Base-by-base conservation (phyloP, 2,329 filamentous ascomycete genomes). In the Proliferodiscus dingleyae region DNA sequence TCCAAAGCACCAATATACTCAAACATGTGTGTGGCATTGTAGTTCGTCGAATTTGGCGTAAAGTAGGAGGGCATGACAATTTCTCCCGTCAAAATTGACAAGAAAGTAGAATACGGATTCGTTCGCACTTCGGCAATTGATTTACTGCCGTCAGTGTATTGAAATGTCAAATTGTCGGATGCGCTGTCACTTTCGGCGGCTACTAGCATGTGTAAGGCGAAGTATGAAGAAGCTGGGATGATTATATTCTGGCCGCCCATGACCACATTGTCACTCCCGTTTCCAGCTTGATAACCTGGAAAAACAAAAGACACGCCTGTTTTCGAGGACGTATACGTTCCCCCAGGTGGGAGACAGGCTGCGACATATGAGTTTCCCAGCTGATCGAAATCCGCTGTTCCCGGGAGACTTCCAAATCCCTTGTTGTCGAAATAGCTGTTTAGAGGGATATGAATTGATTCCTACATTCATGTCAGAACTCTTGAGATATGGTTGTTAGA, bases 21-120 rank as follows among this genome's bases (percentile, higher is more conserved):
- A 40, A 70, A 74, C 16, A 74, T 69, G 51, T 71, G 66, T 4
- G 66, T 64, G 3, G 61, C 64, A 50, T 72, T 72, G 51, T 64
- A 67, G 53, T 71, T 69, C 3, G 64, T 67, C 19, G 64, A 63
- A 32, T 66, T 63, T 2, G 53, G 28, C 0, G 69, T 72, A 53
- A 64, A 72, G 34, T 68, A 66, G 43, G 57, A 62, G 0, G 71
- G 69, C 42, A 68, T 67, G 19, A 71, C 63, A 44, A 75, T 62
- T 43, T 73, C 69, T 36, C 72, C 72, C 11, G 66, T 65, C 41
- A 70, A 68, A 50, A 73, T 67, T 8, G 69, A 68, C 41, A 73
- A 56, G 54, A 66, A 71, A 39, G 63, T 67, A 57, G 64, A 72
- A 62, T 66, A 74, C 4, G 68, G 66, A 23, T 68, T 64, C 1